These are phyloP conservation scores for Leccinum fibrillosum DNA, from an alignment of 768 basidiomycete species.

Conservation along the genomic window DNA sequence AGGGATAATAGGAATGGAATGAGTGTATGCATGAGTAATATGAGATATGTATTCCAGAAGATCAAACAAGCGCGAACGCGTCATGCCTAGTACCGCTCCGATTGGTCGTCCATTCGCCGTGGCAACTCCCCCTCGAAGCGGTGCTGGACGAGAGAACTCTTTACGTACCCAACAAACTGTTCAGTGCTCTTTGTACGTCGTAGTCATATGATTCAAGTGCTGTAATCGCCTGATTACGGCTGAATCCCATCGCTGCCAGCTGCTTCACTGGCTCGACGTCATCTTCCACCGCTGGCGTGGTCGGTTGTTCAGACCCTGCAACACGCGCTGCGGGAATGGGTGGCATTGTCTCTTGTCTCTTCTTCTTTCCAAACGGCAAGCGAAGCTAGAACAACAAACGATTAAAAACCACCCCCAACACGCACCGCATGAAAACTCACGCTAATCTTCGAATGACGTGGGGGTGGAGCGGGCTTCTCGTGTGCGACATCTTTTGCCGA, in stretches of 20 bases:
- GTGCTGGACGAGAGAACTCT: neutral
- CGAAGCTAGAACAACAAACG: conserved; percentile 47
- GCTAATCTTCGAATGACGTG: conserved; percentile 71
- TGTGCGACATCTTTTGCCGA: conserved; percentile 47
- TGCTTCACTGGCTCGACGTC: conserved; percentile 77
- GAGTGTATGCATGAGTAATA: conserved; percentile 24
- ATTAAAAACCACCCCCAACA: conserved; percentile 9
- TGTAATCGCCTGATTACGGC: conserved; percentile 71
- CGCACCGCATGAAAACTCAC: conserved; percentile 45
- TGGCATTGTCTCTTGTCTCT: conserved; percentile 56
- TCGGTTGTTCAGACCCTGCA: conserved; percentile 45
- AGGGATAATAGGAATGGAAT: conserved; percentile 14
- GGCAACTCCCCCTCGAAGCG: neutral
- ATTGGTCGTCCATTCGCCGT: neutral
- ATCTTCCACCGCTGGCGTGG: conserved; percentile 58
- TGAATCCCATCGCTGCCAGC: conserved; percentile 89
- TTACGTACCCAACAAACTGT: conserved; percentile 56
- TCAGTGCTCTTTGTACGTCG: conserved; percentile 74
- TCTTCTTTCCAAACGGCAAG: conserved; percentile 74
- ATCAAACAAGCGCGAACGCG: conserved; percentile 7
- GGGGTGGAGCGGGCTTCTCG: conserved; percentile 52
- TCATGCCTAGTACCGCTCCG: neutral
- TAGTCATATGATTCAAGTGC: conserved; percentile 86
- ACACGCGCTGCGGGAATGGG: conserved; percentile 37
- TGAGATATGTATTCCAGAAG: conserved; percentile 24